Percentiles rank a stretch among this genome's conserved stretches.
Evolutionary conservation across 495 filamentous ascomycete species (phyloP).

Genomic region (Penicillium ucsense): DNA sequence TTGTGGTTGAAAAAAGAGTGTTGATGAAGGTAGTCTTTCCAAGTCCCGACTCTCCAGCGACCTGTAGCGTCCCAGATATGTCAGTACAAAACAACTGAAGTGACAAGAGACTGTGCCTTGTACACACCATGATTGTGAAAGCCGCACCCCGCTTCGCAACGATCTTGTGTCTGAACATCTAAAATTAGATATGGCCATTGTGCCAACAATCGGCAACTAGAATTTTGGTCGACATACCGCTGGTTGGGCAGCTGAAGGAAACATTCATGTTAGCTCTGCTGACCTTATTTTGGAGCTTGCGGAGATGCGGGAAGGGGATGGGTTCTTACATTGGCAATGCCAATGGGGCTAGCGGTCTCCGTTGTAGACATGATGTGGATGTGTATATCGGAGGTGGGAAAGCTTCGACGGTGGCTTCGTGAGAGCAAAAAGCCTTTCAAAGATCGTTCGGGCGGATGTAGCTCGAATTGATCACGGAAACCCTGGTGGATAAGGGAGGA

Average conservation of each 20-base stretch:
- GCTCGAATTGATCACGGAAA: conserved; percentile 8
- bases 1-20: conserved; percentile 98
- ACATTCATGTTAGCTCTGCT: conserved; percentile 12
- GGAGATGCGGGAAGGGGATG: conserved; percentile 1
- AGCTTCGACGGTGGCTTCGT: conserved; percentile 10
- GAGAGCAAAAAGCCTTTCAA: conserved; percentile 4
- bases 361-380: conserved; percentile 59
- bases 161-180: conserved; percentile 76
- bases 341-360: conserved; percentile 89
- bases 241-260: conserved; percentile 71
- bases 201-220: conserved; percentile 2
- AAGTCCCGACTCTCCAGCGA: conserved; percentile 96
- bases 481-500: conserved; percentile 11
- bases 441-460: conserved; percentile 4
- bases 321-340: conserved; percentile 87
- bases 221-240: conserved; percentile 41
- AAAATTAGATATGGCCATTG: conserved; percentile 23
- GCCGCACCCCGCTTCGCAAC: conserved; percentile 97
- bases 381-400: conserved; percentile 11
- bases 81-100: too few species aligned
- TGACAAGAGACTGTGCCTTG: background rate
- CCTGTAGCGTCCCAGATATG: conserved; percentile 34
- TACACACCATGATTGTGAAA: conserved; percentile 93
- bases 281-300: background rate
- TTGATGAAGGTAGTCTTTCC: conserved; percentile 99